Evolutionary conservation across 73 alveolate genomes (phyloP).

Genomic region (Breviolum minutum): DNA sequence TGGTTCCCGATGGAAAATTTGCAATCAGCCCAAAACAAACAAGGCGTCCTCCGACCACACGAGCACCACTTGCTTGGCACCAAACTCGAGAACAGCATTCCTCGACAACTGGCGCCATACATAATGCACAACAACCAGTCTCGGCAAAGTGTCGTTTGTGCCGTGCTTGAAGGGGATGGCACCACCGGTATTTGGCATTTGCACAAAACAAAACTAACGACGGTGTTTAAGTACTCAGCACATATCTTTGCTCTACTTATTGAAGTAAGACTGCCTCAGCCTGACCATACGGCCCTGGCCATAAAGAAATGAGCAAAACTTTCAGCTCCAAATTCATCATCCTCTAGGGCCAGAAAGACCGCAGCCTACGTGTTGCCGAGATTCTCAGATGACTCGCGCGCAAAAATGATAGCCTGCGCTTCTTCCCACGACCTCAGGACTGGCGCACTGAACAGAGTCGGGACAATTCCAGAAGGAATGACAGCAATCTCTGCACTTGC

Average conservation of each 20-base stretch:
- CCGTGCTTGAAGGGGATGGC: too few species aligned
- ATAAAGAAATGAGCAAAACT: neutral
- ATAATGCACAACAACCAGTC: neutral
- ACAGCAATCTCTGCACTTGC: too few species aligned
- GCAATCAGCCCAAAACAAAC: neutral
- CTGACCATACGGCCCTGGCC: neutral
- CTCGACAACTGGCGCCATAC: neutral
- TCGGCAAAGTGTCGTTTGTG: neutral
- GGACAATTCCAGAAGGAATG: too few species aligned
- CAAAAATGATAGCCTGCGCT: conserved; percentile 46
- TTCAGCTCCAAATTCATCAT: neutral
- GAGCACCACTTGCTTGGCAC: conserved; percentile 90
- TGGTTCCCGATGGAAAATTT: neutral
- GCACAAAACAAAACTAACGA: neutral
- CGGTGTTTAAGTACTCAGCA: neutral
- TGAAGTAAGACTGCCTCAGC: too few species aligned
- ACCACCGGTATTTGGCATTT: too few species aligned
- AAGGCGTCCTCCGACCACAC: conserved; percentile 72
- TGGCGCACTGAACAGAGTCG: too few species aligned
- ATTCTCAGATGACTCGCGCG: neutral
- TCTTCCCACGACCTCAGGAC: conserved; percentile 49
- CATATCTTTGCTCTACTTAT: too few species aligned
- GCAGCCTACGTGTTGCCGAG: neutral
- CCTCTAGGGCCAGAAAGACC: neutral
- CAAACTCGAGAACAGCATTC: conserved; percentile 89